A percentile compares a stretch with the other conserved stretches of the same genome.
Evolutionary conservation across 1,284 basidiomycete genomes (phyloP).

Genomic region (Ustilago vetiveriae): DNA sequence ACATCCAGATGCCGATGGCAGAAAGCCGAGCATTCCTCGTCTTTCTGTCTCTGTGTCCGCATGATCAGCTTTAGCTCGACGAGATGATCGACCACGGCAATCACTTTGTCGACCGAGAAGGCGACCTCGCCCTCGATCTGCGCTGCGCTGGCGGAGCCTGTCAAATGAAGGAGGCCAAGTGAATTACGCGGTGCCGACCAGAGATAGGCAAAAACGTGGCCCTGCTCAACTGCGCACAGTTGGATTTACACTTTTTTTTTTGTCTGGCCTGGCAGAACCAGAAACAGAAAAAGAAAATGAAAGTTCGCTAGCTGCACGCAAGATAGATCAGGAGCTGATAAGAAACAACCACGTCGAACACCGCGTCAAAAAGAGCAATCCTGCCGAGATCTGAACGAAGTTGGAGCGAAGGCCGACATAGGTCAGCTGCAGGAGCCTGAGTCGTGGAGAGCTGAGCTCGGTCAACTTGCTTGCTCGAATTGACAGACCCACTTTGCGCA

Average conservation of each 20-base stretch:
- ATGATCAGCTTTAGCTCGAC: too few species aligned
- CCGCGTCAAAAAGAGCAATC: conserved; percentile 5
- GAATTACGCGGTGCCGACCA: neutral
- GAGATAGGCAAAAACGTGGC: conserved; percentile 2
- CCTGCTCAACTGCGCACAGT: conserved; percentile 9
- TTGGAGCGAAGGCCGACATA: conserved; percentile 13
- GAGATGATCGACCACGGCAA: too few species aligned
- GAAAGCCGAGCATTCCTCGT: too few species aligned
- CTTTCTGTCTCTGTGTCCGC: too few species aligned
- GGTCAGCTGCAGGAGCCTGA: neutral
- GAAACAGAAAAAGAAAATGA: neutral
- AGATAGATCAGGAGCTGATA: conserved; percentile 14
- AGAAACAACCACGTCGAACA: too few species aligned
- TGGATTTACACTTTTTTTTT: too few species aligned
- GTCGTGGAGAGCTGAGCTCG: neutral
- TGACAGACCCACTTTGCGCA: neutral
- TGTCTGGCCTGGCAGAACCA: too few species aligned
- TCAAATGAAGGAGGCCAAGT: too few species aligned
- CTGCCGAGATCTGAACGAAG: conserved; percentile 23
- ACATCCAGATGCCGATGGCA: too few species aligned
- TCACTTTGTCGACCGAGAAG: too few species aligned
- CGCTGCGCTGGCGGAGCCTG: too few species aligned
- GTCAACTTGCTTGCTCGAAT: conserved; percentile 1
- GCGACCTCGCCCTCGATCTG: too few species aligned
- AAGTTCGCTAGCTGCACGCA: neutral